These are phyloP conservation scores for Lepraria neglecta DNA, from an alignment of 495 filamentous ascomycete species.

Conservation along the genomic window DNA sequence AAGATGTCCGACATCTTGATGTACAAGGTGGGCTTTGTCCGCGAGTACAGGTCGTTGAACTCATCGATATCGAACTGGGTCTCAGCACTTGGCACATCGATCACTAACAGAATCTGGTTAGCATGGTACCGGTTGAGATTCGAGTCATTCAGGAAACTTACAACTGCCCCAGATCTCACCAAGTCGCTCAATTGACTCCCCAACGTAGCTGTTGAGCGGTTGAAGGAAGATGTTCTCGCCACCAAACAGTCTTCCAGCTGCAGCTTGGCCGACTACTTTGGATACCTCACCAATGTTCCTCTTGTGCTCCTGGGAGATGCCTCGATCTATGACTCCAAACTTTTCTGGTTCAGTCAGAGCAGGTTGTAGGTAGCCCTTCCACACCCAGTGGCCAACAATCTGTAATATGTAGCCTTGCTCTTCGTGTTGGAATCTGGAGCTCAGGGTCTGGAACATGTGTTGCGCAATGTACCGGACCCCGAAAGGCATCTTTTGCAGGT, in stretches of 20 bases:
- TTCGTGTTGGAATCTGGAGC: slow-evolving; percentile 70
- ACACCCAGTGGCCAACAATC: slow-evolving; percentile 81
- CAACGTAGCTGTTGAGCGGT: slow-evolving; percentile 83
- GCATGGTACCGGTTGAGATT: not conserved
- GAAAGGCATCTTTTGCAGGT: slow-evolving; percentile 83
- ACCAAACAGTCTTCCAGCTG: slow-evolving; percentile 78
- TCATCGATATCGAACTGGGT: slow-evolving; percentile 95
- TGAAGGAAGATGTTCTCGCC: slow-evolving; percentile 93
- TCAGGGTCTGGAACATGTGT: slow-evolving; percentile 74
- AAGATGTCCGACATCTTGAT: slow-evolving; percentile 99
- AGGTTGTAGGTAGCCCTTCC: slow-evolving; percentile 89
- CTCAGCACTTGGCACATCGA: slow-evolving; percentile 78
- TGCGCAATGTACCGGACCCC: slow-evolving; percentile 84
- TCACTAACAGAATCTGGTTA: slow-evolving; percentile 48
- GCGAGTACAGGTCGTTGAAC: slow-evolving; percentile 94
- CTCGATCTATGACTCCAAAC: slow-evolving; percentile 80
- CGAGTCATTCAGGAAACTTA: slow-evolving; percentile 35
- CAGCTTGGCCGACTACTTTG: slow-evolving; percentile 84
- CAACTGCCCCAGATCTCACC: slow-evolving; percentile 64
- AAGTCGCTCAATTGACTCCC: slow-evolving; percentile 75
- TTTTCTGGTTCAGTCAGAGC: slow-evolving; percentile 81
- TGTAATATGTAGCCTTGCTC: slow-evolving; percentile 72
- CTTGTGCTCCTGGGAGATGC: slow-evolving; percentile 84
- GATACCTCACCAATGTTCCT: slow-evolving; percentile 84
- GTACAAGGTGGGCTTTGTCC: slow-evolving; percentile 92